phyloP scores from a whole-genome alignment of 2,329 filamentous ascomycete species.

The Talaromyces sp. region DNA sequence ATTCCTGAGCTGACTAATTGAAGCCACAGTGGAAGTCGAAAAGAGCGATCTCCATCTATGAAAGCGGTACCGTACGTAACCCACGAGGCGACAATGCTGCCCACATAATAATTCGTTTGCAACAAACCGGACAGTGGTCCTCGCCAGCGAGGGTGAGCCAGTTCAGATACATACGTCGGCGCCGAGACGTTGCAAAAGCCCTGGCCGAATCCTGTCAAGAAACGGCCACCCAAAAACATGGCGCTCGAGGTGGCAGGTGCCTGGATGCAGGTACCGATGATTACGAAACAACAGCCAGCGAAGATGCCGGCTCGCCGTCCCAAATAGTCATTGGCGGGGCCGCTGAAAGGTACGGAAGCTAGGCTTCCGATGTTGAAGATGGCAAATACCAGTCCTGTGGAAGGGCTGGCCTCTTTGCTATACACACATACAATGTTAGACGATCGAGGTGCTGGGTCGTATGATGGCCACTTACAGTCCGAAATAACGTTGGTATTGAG shows the following conservation, averaged over 20 bases:
- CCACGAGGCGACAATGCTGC: conserved; percentile 11
- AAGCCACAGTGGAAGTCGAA: conserved; percentile 11
- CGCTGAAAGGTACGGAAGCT: conserved; percentile 4
- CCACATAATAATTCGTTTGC: conserved; percentile 9
- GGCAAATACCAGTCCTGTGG: conserved; percentile 11
- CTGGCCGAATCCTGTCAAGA: conserved; percentile 8
- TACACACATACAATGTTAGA: not conserved
- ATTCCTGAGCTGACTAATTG: conserved; percentile 7
- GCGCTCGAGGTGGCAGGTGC: conserved; percentile 5
- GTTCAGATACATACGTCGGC: conserved; percentile 6
- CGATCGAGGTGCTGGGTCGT: not conserved
- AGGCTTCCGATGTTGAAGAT: conserved; percentile 11
- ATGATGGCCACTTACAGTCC: conserved; percentile 1
- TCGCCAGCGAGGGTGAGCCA: conserved; percentile 11
- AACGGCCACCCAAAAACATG: conserved; percentile 10
- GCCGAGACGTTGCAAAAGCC: conserved; percentile 10
- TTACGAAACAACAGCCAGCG: conserved; percentile 4
- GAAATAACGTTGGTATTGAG: conserved; percentile 10
- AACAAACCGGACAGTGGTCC: conserved; percentile 9
- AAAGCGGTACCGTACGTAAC: conserved; percentile 9
- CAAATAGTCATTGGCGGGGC: conserved; percentile 5
- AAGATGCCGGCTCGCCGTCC: conserved; percentile 9
- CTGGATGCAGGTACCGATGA: conserved; percentile 11
- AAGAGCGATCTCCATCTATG: conserved; percentile 8
- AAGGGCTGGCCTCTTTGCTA: conserved; percentile 6